These are phyloP conservation scores for Saksenaea vasiformis DNA, from an alignment of 371 early-diverging fungal species.

Conservation along the genomic window DNA sequence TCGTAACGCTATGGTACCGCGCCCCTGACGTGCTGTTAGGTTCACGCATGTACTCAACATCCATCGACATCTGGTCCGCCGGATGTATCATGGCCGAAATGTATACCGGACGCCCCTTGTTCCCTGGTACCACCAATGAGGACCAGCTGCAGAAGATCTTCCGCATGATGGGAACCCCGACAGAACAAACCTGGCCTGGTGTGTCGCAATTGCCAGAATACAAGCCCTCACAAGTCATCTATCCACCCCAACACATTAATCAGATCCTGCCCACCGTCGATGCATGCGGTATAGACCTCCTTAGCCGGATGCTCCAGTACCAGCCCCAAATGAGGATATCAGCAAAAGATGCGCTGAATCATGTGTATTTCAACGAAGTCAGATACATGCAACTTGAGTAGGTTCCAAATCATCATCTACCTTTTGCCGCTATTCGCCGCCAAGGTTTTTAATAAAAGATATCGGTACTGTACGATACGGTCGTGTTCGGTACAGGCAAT, in stretches of 20 bases:
- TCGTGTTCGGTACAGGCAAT: not conserved
- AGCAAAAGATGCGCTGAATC: slow-evolving; percentile 84
- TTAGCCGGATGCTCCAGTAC: slow-evolving; percentile 73
- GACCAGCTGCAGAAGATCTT: slow-evolving; percentile 93
- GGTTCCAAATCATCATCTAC: not conserved
- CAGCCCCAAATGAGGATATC: slow-evolving; percentile 83
- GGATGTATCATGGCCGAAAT: slow-evolving; percentile 99
- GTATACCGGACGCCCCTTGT: slow-evolving; percentile 91
- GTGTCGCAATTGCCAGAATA: slow-evolving; percentile 90
- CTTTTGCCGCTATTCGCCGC: not conserved
- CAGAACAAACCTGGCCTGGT: slow-evolving; percentile 85
- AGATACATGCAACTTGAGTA: slow-evolving; percentile 30
- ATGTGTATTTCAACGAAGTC: slow-evolving; percentile 80
- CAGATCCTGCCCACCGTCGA: slow-evolving; percentile 80
- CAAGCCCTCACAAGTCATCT: slow-evolving; percentile 72
- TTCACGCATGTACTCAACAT: slow-evolving; percentile 91
- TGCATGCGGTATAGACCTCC: slow-evolving; percentile 51
- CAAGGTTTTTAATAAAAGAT: not conserved
- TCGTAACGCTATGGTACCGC: slow-evolving; percentile 96
- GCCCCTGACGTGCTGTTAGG: slow-evolving; percentile 98
- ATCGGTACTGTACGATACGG: slow-evolving; percentile 7
- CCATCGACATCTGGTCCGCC: slow-evolving; percentile 99
- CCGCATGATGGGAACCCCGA: slow-evolving; percentile 87
- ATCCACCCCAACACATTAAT: slow-evolving; percentile 68
- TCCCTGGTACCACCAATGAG: slow-evolving; percentile 92